Conservation (phyloP, 164 flowering plant genomes). For the Amborella trichopoda region DNA sequence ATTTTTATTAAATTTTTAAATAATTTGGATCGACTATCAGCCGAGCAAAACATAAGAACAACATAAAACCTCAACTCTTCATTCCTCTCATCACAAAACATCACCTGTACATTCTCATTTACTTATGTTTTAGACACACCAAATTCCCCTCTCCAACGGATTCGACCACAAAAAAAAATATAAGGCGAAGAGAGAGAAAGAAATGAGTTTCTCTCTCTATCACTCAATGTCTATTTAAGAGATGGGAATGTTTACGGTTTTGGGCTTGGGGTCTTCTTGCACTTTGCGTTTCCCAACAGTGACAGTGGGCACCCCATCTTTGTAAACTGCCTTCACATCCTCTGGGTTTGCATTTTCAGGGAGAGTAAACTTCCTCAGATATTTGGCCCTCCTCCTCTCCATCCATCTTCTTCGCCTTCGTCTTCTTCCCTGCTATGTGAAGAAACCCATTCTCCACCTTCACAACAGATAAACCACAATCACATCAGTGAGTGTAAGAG, state of each 20-base stretch:
- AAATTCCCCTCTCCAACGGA: no score
- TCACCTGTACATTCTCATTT: no score
- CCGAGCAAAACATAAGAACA: no score
- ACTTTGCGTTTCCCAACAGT: slow-evolving; percentile 8
- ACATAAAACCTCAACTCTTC: no score
- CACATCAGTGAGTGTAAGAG: background rate
- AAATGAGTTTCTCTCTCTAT: no score
- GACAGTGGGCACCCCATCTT: slow-evolving; percentile 15
- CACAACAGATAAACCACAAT: slow-evolving; percentile 6
- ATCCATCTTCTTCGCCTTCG: slow-evolving; percentile 10
- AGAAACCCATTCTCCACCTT: slow-evolving; percentile 19
- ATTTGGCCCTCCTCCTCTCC: slow-evolving; percentile 17
- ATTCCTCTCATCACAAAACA: no score
- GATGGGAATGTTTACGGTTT: slow-evolving; percentile 8
- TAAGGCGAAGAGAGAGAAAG: no score
- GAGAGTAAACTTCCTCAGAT: slow-evolving; percentile 16
- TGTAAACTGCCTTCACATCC: slow-evolving; percentile 16
- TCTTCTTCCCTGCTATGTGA: slow-evolving; percentile 12
- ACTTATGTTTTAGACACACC: no score
- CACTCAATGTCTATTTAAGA: no score
- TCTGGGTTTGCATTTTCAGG: slow-evolving; percentile 10
- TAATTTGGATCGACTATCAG: no score
- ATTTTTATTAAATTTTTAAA: no score
- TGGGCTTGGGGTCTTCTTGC: slow-evolving; percentile 7
- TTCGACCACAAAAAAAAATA: no score